Base-by-base conservation (phyloP, 2,329 filamentous ascomycete species). In the Metarhizium humberi region DNA sequence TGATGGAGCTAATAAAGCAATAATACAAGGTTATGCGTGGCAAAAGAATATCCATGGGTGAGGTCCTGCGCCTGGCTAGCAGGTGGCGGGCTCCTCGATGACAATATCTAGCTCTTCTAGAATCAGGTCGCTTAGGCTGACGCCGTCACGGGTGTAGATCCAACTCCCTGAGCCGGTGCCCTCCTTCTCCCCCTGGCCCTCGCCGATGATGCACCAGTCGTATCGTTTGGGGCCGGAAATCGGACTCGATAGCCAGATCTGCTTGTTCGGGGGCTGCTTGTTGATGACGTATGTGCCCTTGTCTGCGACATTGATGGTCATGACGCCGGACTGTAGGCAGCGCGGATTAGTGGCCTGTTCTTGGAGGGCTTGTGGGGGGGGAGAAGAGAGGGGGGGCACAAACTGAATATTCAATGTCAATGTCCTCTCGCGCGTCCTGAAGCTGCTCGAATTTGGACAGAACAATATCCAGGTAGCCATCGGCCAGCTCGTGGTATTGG, bases 201-300 rank as follows among this genome's bases (percentile, higher is more conserved):
- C 89, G 56, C 85, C 84, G 50, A 76, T 63, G 52, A 92, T 69
- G 55, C 95, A 87, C 81, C 89, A 99, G 71, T 97, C 92, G 75
- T 87, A 99, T 56, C 92, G 86, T 74, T 96, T 96, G 14, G 94
- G 94, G 0, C 94, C 94, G 6, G 89, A 92, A 54, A 90, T 77
- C 4, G 94, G 94, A 47, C 90, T 95, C 42, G 90, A 94, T 49
- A 97, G 83, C 94, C 94, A 99, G 67, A 99, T 96, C 69, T 88
- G 94, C 77, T 91, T 94, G 78, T 96, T 97, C 20, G 92, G 91
- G 0, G 94, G 94, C 71, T 99, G 94, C 73, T 99, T 99, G 81
- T 99, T 99, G 74, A 99, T 81, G 57, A 99, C 89, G 68, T 95
- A 99, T 34, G 84, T 92, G 59, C 92, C 91, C 52, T 83, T 76